phyloP scores from a whole-genome alignment of 2,329 filamentous ascomycete genomes.

The Akanthomyces muscarius region DNA sequence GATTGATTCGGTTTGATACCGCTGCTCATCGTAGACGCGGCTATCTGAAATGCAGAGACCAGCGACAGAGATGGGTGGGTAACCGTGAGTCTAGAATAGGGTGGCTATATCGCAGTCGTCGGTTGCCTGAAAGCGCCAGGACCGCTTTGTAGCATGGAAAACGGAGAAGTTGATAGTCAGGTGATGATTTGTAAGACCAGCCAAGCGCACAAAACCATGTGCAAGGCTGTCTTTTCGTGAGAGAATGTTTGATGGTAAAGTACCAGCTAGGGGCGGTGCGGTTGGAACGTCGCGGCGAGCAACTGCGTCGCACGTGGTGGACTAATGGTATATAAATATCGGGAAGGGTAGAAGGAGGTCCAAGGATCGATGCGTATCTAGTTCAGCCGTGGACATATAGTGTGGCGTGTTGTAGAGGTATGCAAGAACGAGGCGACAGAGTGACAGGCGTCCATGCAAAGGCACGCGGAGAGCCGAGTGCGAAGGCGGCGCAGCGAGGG shows the following conservation, averaged over 20 bases:
- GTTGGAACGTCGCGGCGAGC: neutral
- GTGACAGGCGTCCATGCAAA: neutral
- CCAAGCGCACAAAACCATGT: neutral
- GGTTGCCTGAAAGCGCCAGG: constrained; percentile 14
- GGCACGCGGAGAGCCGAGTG: neutral
- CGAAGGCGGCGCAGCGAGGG: neutral
- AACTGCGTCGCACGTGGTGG: neutral
- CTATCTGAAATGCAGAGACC: constrained; percentile 34
- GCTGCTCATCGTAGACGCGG: constrained; percentile 45
- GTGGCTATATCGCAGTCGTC: constrained; percentile 12
- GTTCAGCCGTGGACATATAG: neutral
- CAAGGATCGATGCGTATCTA: constrained; percentile 10
- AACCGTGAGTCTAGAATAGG: constrained; percentile 1
- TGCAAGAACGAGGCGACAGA: constrained; percentile 7
- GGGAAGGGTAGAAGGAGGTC: constrained; percentile 6
- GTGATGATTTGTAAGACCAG: neutral
- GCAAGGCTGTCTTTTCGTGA: neutral
- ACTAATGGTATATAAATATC: constrained; percentile 1
- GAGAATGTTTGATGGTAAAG: neutral
- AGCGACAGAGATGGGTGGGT: constrained; percentile 36
- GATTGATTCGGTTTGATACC: constrained; percentile 46
- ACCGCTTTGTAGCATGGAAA: constrained; percentile 9
- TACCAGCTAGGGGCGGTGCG: constrained; percentile 2
- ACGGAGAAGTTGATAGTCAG: neutral
- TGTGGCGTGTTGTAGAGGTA: constrained; percentile 4